These are phyloP conservation scores for Vicia sativa DNA, from an alignment of 306 rosid genomes.

Conservation along the genomic window DNA sequence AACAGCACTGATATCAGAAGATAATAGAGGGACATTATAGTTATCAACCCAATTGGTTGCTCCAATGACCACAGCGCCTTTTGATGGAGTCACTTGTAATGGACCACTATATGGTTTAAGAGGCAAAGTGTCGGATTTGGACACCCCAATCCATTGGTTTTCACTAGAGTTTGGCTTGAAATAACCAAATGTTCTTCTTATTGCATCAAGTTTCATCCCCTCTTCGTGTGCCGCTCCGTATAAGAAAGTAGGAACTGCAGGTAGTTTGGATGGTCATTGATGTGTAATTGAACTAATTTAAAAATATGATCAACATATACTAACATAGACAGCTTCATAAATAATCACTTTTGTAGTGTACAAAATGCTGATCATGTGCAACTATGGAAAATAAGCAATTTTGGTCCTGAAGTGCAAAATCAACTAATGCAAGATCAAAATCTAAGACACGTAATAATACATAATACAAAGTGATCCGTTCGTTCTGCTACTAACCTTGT, in stretches of 20 bases:
- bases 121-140: slow-evolving; percentile 46
- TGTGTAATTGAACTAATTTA: slow-evolving; percentile 19
- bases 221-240: slow-evolving; percentile 88
- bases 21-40: slow-evolving; percentile 71
- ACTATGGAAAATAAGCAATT: neutral
- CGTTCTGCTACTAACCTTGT: slow-evolving; percentile 63
- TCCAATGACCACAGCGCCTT: slow-evolving; percentile 66
- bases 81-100: slow-evolving; percentile 47
- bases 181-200: slow-evolving; percentile 79
- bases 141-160: slow-evolving; percentile 70
- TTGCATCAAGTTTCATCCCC: slow-evolving; percentile 65
- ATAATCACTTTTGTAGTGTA: slow-evolving; percentile 2
- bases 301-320: neutral
- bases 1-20: slow-evolving; percentile 54
- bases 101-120: slow-evolving; percentile 80
- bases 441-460: neutral
- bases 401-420: neutral
- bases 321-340: slow-evolving; percentile 22
- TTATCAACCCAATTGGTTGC: slow-evolving; percentile 63
- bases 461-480: neutral
- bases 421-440: neutral
- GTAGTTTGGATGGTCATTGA: slow-evolving; percentile 35
- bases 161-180: slow-evolving; percentile 75
- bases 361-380: neutral
- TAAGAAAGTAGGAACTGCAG: slow-evolving; percentile 77